These are phyloP conservation scores for Nymphaea colorata DNA, from an alignment of 164 flowering plant genomes.

Conservation along the genomic window DNA sequence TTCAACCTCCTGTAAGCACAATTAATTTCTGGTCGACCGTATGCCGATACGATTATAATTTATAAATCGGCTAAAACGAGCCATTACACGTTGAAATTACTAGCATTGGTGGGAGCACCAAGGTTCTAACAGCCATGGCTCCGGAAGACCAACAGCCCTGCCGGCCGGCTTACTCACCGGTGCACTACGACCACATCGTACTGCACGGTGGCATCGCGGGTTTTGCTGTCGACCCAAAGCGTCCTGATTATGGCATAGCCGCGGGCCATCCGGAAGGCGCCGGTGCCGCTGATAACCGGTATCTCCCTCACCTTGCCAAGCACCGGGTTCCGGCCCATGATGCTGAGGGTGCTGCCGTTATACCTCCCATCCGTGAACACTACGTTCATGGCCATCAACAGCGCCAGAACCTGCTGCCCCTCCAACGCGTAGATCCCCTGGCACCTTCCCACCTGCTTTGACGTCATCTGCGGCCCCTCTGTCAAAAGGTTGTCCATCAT, in stretches of 20 bases:
- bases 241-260: conserved; percentile 30
- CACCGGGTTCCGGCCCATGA: conserved; percentile 33
- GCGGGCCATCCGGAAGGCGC: conserved; percentile 20
- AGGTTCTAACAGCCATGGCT: too few species aligned
- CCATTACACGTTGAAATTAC: too few species aligned
- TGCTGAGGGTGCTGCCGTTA: conserved; percentile 33
- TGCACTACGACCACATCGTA: conserved; percentile 36
- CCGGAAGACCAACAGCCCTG: too few species aligned
- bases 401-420: conserved; percentile 8
- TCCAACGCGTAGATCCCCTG: conserved; percentile 36
- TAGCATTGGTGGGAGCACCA: too few species aligned
- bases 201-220: conserved; percentile 30
- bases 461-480: conserved; percentile 20
- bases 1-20: too few species aligned
- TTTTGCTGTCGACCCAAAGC: conserved; percentile 4
- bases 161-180: conserved; percentile 8
- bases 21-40: too few species aligned
- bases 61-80: too few species aligned
- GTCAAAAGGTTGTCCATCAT: conserved; percentile 33
- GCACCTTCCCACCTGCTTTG: conserved; percentile 34
- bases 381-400: conserved; percentile 32
- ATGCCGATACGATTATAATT: too few species aligned
- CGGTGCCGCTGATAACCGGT: conserved; percentile 40
- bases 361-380: conserved; percentile 28
- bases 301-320: conserved; percentile 20